These are phyloP conservation scores for Naganishia liquefaciens DNA, from an alignment of 1,284 basidiomycete species.

Conservation along the genomic window DNA sequence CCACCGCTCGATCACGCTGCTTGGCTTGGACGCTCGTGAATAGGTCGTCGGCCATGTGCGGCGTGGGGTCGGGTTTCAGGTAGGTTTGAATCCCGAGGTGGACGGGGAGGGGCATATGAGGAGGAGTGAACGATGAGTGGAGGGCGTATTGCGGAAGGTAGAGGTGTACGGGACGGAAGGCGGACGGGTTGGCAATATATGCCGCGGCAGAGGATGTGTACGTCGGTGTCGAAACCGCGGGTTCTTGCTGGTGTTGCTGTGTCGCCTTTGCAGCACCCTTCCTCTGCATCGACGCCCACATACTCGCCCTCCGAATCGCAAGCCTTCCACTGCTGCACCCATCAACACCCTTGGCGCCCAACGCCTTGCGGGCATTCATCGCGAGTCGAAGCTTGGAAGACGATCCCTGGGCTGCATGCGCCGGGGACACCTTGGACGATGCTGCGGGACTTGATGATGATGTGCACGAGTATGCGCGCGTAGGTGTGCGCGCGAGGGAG, in stretches of 20 bases:
- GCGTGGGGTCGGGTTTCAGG: constrained; percentile 10
- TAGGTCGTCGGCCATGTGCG: not conserved
- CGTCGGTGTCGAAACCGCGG: not conserved
- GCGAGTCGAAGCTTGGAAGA: constrained; percentile 10
- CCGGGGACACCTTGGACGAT: not conserved
- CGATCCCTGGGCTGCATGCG: not conserved
- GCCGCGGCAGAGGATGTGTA: not conserved
- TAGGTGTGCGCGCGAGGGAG: not conserved
- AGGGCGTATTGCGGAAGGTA: constrained; percentile 30
- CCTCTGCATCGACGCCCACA: not conserved
- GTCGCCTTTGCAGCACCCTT: not conserved
- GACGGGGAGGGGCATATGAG: constrained; percentile 31
- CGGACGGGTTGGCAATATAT: not conserved
- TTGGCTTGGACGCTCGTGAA: not conserved
- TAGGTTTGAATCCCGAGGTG: constrained; percentile 29
- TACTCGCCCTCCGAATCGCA: constrained; percentile 11
- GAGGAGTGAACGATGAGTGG: constrained; percentile 30
- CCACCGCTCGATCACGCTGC: not conserved
- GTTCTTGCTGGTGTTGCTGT: not conserved
- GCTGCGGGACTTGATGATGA: not conserved
- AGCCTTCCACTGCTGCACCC: constrained; percentile 11
- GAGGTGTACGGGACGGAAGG: constrained; percentile 24
- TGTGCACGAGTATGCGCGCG: constrained; percentile 16
- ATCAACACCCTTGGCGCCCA: constrained; percentile 12
- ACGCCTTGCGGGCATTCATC: constrained; percentile 14